These are phyloP conservation scores for Talaromyces wortmannii DNA, from an alignment of 495 filamentous ascomycete species.

Conservation along the genomic window DNA sequence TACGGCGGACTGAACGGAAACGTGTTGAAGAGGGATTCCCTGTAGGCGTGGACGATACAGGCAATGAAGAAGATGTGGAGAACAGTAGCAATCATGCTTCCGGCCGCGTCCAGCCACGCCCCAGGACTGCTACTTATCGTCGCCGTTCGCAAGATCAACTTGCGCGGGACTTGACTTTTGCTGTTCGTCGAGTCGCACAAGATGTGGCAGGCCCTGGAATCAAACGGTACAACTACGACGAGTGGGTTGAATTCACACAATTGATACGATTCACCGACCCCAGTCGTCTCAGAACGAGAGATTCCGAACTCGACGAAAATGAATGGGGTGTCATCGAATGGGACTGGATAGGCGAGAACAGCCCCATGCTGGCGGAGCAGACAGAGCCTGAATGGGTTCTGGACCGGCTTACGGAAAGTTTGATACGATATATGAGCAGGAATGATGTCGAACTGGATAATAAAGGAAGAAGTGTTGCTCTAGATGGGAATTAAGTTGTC, in stretches of 20 bases:
- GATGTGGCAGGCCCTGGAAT: conserved; percentile 32
- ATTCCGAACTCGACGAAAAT: conserved; percentile 36
- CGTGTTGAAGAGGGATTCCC: conserved; percentile 42
- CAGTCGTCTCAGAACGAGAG: neutral
- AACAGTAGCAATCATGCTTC: no score
- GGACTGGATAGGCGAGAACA: conserved; percentile 63
- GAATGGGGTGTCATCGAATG: conserved; percentile 53
- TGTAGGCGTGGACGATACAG: conserved; percentile 19
- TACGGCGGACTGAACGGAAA: conserved; percentile 27
- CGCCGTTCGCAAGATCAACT: conserved; percentile 30
- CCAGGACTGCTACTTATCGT: conserved; percentile 27
- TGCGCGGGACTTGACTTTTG: conserved; percentile 43
- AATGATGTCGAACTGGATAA: neutral
- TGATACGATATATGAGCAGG: conserved; percentile 44
- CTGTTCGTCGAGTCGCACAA: conserved; percentile 43
- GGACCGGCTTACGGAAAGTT: conserved; percentile 51
- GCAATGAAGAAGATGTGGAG: conserved; percentile 3
- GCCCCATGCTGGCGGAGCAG: conserved; percentile 49
- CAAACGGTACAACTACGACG: conserved; percentile 52
- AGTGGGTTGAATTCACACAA: conserved; percentile 57
- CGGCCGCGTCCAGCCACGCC: no score
- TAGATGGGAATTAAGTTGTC: neutral
- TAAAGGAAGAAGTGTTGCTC: neutral
- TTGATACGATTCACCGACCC: conserved; percentile 52
- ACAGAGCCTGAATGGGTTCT: conserved; percentile 56